Conservation (phyloP, 2,329 filamentous ascomycete species). For the Cordyceps javanica region DNA sequence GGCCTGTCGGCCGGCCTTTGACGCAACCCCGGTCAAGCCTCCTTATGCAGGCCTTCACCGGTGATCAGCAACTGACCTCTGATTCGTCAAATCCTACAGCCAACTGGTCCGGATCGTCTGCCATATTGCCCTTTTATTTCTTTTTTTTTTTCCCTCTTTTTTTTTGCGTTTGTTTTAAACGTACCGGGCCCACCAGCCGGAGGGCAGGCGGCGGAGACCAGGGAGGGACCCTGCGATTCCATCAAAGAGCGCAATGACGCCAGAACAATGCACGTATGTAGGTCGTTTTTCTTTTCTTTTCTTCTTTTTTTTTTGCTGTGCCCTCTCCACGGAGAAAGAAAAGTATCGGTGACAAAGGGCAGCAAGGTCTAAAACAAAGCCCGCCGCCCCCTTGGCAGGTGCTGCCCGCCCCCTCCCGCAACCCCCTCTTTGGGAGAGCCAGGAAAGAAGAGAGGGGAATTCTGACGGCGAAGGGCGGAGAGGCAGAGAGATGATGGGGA, state of each 20-base stretch:
- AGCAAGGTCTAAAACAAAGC: neutral
- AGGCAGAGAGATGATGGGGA: neutral
- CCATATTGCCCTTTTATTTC: neutral
- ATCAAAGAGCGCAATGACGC: neutral
- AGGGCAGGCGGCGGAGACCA: neutral
- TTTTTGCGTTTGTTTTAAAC: too few species aligned
- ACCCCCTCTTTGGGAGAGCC: too few species aligned
- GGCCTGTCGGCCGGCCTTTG: too few species aligned
- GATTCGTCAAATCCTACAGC: slow-evolving; percentile 23
- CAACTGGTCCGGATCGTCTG: neutral
- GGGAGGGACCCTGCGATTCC: neutral
- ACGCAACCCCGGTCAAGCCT: too few species aligned
- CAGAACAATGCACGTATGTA: neutral
- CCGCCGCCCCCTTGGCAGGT: neutral
- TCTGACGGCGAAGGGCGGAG: neutral
- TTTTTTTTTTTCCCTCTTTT: neutral
- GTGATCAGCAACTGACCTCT: neutral
- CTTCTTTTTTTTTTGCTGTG: neutral
- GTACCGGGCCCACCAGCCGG: neutral
- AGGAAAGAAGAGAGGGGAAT: neutral
- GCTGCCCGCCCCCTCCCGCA: neutral
- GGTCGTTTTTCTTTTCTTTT: neutral
- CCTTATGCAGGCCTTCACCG: slow-evolving; percentile 11
- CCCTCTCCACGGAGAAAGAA: neutral
- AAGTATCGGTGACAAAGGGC: neutral